Evolutionary conservation across 2,329 filamentous ascomycete species (phyloP), one percentile per base, ranked within the genome.

Genomic region (Fusarium sp.): DNA sequence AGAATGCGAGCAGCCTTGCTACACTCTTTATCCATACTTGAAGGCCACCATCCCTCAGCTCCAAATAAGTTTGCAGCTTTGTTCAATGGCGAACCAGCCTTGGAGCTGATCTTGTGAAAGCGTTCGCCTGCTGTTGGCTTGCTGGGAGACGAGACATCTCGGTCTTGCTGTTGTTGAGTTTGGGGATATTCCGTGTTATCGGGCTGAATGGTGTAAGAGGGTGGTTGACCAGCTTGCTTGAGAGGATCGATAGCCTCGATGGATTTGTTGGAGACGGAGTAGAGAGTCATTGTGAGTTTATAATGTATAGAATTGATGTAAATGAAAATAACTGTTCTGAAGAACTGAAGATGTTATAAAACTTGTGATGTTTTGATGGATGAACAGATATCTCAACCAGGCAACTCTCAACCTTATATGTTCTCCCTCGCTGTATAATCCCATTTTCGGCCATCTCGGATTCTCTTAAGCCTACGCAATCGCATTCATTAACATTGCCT

Each of bases 1-100:
- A 93, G 79, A 47, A 93, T 93, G 27, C 91, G 85, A 21, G 91
- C 91, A 4, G 90, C 90, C 79, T 93, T 93, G 80, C 91, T 89
- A 73, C 88, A 88, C 79, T 93, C 91, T 74, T 90, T 89, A 72
- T 92, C 90, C 70, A 93, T 80, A 6, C 86, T 88, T 27, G 89
- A 91, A 5, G 91, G 91, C 91, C 90, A 93, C 75, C 92, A 93
- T 14, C 90, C 89, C 75, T 93, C 91, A 25, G 88, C 86, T 62
- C 90, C 90, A 40, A 93, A 78, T 67, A 87, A 86, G 77, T 92
- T 90, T 50, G 88, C 89, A 18, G 91, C 80, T 58, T 84, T 87
- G 76, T 92, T 92, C 59, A 92, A 84, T 6, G 90, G 89, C 15
- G 84, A 83, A 11, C 88, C 88, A 27, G 90, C 82, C 72, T 89